A percentile compares a stretch with the other conserved stretches of the same genome.
phyloP scores from a whole-genome alignment of 2,329 filamentous ascomycete species.

The Tolypocladium guangdongense region DNA sequence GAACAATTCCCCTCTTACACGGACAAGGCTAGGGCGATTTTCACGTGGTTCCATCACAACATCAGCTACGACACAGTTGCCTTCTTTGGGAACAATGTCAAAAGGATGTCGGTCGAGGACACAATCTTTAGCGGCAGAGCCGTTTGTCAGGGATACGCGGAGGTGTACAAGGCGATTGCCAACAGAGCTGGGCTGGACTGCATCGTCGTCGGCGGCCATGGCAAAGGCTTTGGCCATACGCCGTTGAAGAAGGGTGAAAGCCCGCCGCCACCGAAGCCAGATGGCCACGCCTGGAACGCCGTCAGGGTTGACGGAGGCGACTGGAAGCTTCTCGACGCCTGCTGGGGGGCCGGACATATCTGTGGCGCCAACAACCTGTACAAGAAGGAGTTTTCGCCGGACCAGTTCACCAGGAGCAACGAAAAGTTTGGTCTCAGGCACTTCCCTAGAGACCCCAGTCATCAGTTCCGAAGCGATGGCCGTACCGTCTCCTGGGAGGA shows the following conservation, averaged over 20 bases:
- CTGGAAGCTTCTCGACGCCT: conserved; percentile 87
- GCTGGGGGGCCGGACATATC: conserved; percentile 81
- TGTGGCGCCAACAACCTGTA: conserved; percentile 43
- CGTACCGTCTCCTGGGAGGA: conserved; percentile 64
- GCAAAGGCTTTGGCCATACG: conserved; percentile 72
- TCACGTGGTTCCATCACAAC: conserved; percentile 93
- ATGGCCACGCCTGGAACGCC: conserved; percentile 84
- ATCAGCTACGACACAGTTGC: conserved; percentile 71
- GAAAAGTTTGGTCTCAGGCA: conserved; percentile 73
- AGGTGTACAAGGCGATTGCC: conserved; percentile 69
- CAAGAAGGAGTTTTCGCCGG: conserved; percentile 55
- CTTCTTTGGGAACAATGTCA: conserved; percentile 65
- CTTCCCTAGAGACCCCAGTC: conserved; percentile 56
- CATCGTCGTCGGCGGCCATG: conserved; percentile 64
- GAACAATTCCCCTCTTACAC: conserved; percentile 69
- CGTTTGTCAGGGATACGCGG: conserved; percentile 87
- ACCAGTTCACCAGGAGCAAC: conserved; percentile 52
- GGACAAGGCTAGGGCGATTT: conserved; percentile 87
- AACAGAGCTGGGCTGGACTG: conserved; percentile 69
- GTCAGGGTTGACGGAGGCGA: conserved; percentile 75
- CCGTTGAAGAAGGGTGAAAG: conserved; percentile 51
- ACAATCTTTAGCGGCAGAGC: conserved; percentile 69
- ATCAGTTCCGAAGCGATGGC: conserved; percentile 70
- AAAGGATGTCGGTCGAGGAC: conserved; percentile 55
- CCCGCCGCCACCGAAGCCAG: conserved; percentile 50